phyloP scores from a whole-genome alignment of 148 eudicot species.

The Rhododendron henanense region DNA sequence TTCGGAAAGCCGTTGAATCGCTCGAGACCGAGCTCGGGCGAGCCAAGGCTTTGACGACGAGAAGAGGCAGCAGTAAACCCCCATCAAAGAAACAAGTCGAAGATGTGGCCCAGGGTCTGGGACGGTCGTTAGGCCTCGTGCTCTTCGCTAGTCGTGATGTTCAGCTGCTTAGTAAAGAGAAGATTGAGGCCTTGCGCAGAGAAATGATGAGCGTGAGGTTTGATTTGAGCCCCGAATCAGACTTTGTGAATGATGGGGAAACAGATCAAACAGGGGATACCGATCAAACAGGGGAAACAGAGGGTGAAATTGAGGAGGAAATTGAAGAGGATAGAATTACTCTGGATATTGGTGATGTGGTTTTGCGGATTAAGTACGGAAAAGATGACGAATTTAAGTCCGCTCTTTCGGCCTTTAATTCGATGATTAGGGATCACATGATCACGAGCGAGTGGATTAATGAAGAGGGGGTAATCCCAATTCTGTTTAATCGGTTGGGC shows the following conservation, averaged over 20 bases:
- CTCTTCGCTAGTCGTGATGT: conserved; percentile 58
- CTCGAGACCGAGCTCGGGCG: conserved; percentile 45
- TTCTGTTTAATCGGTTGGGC: conserved; percentile 59
- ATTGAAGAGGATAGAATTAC: not conserved
- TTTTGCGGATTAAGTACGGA: conserved; percentile 66
- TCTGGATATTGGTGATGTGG: conserved; percentile 53
- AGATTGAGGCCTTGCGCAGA: conserved; percentile 49
- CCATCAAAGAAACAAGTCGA: conserved; percentile 32
- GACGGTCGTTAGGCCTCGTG: conserved; percentile 62
- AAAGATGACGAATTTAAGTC: conserved; percentile 56
- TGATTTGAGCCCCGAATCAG: conserved; percentile 34
- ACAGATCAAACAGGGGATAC: conserved; percentile 23
- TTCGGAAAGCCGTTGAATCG: conserved; percentile 51
- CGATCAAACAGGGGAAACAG: conserved; percentile 20
- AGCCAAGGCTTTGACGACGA: conserved; percentile 31
- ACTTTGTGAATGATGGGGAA: conserved; percentile 24
- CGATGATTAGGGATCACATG: conserved; percentile 34
- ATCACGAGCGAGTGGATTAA: conserved; percentile 50
- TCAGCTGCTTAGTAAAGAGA: conserved; percentile 38
- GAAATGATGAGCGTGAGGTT: conserved; percentile 64
- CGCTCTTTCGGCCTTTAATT: conserved; percentile 41
- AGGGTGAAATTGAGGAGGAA: conserved; percentile 34
- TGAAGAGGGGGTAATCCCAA: conserved; percentile 62
- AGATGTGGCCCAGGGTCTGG: conserved; percentile 50
- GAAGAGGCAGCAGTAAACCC: conserved; percentile 13